These are phyloP conservation scores for Eucalyptus curtisii DNA, from an alignment of 345 rosid species.

Conservation along the genomic window DNA sequence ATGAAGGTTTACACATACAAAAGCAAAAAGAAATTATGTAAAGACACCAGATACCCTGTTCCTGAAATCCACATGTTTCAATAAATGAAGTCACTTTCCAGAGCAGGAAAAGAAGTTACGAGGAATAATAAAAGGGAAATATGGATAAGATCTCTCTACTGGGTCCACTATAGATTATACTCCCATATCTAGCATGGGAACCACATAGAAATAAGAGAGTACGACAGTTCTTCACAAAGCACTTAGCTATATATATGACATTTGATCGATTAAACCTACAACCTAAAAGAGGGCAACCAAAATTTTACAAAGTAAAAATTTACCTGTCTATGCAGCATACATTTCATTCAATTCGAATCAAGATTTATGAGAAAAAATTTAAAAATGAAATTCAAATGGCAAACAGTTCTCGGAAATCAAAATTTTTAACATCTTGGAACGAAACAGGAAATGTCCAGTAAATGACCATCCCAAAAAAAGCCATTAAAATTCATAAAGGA, in stretches of 20 bases:
- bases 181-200: background rate
- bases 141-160: background rate
- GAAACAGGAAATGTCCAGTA: background rate
- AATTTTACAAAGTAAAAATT: background rate
- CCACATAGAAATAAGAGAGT: background rate
- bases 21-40: background rate
- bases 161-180: background rate
- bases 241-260: background rate
- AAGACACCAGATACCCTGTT: background rate
- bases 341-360: background rate
- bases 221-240: background rate
- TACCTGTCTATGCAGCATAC: background rate
- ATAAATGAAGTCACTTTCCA: background rate
- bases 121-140: background rate
- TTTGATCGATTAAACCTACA: background rate
- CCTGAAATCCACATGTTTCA: background rate
- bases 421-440: background rate
- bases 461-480: background rate
- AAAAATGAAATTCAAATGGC: background rate
- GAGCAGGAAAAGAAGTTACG: background rate
- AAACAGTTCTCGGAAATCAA: background rate
- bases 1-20: background rate
- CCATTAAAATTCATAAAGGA: background rate
- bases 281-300: background rate
- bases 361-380: background rate